Base-by-base conservation (phyloP, 306 rosid species). In the Medicago ruthenica region DNA sequence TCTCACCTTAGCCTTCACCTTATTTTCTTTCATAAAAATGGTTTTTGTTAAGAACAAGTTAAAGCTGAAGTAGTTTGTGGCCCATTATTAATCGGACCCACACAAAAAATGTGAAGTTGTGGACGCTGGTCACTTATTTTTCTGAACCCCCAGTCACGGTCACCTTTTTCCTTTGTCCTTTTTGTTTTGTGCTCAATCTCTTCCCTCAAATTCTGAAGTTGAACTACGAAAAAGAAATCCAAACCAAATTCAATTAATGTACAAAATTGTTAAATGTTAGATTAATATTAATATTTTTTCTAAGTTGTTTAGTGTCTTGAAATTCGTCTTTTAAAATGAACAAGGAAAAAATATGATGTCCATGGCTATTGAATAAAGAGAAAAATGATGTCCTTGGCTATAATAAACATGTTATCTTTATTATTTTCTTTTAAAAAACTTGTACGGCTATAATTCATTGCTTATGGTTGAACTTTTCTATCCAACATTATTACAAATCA, bases 71-170 rank as follows among this genome's bases (percentile, higher is more conserved):
- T 27, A 27, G 14, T 51, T 54, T 41, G 22, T 68, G 39, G 73
- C 5, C 75, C 66, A 36, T 69, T 3, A 17, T 58, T 41, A 55
- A 34, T 37, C 10, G 79, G 67, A n/a, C 76, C 82, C 78, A 84
- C 78, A 50, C 36, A 68, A 76, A 37, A n/a, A 68, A 68, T 44
- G 37, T 42, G 24, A 31, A 70, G 24, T 20, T 69, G 71, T 65
- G 71, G 70, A 68, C 67, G 61, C 48, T 77, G 81, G 76, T 74
- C 73, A 70, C 79, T 84, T 81, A 63, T 18, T 63, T 74, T 82
- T 77, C 34, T 20, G 63, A 44, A 37, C 4, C 68, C 50, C 76
- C 4, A 24, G 37, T 65, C 61, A 55, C 10, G 39, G 44, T 65
- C 61, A 63, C 8, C 71, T 72, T 63, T 84, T 37, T 14, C 22